phyloP scores from a whole-genome alignment of 179 eudicot genomes.

The Beta corolliflora region DNA sequence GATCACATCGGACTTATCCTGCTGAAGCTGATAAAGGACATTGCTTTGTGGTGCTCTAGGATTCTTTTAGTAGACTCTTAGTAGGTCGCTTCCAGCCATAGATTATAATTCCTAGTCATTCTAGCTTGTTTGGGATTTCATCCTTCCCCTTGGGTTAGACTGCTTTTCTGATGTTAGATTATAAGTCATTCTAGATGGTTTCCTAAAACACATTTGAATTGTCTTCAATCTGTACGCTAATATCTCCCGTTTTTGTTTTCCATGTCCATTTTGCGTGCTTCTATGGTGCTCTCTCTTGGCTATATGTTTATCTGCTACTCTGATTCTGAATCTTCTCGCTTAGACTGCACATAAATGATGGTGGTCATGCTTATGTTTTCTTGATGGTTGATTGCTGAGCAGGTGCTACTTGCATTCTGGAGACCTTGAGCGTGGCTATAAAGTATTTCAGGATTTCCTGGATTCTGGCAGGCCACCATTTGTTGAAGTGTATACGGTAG shows the following conservation, averaged over 20 bases:
- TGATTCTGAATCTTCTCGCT: not conserved
- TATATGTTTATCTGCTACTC: not conserved
- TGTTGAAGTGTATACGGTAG: conserved; percentile 65
- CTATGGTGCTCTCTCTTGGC: not conserved
- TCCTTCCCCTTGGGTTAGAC: not conserved
- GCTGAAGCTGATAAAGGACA: not conserved
- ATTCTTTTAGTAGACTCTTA: not conserved
- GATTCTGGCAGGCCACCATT: conserved; percentile 51
- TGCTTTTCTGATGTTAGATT: not conserved
- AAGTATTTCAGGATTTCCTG: conserved; percentile 64
- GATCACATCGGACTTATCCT: not conserved
- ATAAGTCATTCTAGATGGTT: not conserved
- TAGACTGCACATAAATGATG: not conserved
- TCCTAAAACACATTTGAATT: not conserved
- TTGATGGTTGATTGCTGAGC: conserved; percentile 20
- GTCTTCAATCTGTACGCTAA: not conserved
- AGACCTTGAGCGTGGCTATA: conserved; percentile 62
- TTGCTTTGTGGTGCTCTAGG: not conserved
- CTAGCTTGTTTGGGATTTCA: not conserved
- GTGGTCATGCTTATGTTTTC: not conserved
- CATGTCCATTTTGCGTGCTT: not conserved
- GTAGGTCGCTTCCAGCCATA: not conserved
- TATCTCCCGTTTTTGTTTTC: not conserved
- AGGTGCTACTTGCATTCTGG: conserved; percentile 87
- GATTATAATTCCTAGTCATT: not conserved